Evolutionary conservation across 1,284 basidiomycete genomes (phyloP).

Genomic region (Xerocomus amazonicus): DNA sequence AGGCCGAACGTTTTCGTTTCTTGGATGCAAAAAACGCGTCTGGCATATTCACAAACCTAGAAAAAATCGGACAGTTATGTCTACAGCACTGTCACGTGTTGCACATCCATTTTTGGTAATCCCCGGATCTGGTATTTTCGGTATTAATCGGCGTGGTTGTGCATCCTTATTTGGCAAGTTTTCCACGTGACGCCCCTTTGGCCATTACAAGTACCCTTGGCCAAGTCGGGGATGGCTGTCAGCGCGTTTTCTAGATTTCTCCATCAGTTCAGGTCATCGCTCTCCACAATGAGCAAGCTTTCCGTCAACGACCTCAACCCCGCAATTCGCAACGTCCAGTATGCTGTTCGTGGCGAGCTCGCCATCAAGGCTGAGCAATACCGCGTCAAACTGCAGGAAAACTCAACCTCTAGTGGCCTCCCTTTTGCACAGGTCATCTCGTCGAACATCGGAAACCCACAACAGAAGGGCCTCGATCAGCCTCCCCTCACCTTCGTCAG

Average conservation of each 20-base stretch:
- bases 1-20: conserved; percentile 60
- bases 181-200: not conserved
- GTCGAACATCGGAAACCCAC: conserved; percentile 98
- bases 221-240: conserved; percentile 8
- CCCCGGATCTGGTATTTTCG: not conserved
- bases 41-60: conserved; percentile 47
- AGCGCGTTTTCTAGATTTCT: not conserved
- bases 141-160: not conserved
- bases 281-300: conserved; percentile 51
- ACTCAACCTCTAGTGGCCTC: conserved; percentile 47
- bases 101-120: not conserved
- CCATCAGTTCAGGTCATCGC: conserved; percentile 2
- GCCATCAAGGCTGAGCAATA: conserved; percentile 91
- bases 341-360: conserved; percentile 96
- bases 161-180: conserved; percentile 5
- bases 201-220: too few species aligned
- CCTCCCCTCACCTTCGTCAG: conserved; percentile 90
- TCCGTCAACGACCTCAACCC: conserved; percentile 75
- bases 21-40: conserved; percentile 78
- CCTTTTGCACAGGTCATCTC: conserved; percentile 90
- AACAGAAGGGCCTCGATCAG: conserved; percentile 93
- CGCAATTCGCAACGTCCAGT: conserved; percentile 84
- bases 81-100: conserved; percentile 8
- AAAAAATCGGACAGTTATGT: conserved; percentile 22
- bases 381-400: conserved; percentile 61